These are phyloP conservation scores for Mallotus nudiflorus DNA, from an alignment of 345 rosid species.

Conservation along the genomic window DNA sequence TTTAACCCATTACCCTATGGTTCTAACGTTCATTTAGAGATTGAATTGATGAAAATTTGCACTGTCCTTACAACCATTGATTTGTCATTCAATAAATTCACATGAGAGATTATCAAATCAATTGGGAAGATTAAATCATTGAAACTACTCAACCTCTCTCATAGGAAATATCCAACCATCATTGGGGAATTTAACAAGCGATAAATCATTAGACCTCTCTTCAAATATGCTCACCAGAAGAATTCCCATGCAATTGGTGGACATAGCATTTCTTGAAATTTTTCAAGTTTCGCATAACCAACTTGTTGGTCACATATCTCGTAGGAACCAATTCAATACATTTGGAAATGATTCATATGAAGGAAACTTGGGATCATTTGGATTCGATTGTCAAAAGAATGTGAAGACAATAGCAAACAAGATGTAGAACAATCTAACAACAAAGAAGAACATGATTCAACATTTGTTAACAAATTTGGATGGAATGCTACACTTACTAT, in stretches of 20 bases:
- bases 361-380: not conserved
- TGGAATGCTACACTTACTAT: not conserved
- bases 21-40: not conserved
- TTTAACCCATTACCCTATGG: too few relatives aligned
- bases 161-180: constrained; percentile 20
- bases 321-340: not conserved
- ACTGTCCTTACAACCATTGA: too few relatives aligned
- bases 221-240: constrained; percentile 9
- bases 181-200: constrained; percentile 8
- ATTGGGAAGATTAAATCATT: too few relatives aligned
- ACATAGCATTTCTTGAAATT: not conserved
- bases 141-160: too few relatives aligned
- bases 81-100: too few relatives aligned
- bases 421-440: too few relatives aligned
- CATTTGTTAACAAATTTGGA: too few relatives aligned
- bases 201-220: constrained; percentile 30
- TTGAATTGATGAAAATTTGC: not conserved
- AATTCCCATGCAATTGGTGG: constrained; percentile 19
- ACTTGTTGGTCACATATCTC: constrained; percentile 2
- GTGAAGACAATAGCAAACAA: too few relatives aligned
- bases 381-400: too few relatives aligned
- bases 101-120: too few relatives aligned
- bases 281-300: not conserved
- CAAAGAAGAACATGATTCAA: too few relatives aligned
- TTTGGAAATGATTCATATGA: not conserved